Conservation (phyloP, 192 early-diverging fungal genomes). For the Coemansia sp. region DNA sequence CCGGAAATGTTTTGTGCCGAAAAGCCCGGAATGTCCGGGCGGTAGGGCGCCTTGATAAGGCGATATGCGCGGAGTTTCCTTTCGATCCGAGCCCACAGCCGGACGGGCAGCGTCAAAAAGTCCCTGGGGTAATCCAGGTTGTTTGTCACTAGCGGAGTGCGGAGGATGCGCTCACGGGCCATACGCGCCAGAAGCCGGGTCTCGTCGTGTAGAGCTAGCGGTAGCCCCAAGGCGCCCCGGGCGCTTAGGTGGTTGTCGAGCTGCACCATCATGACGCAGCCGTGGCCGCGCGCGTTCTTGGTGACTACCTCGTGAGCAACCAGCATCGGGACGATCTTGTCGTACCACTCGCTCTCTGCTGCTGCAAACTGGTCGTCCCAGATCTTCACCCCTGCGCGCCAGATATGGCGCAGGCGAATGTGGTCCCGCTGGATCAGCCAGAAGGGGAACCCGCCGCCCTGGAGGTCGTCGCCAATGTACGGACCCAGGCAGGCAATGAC, state of each 20-base stretch:
- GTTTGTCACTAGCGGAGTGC: conserved; percentile 81
- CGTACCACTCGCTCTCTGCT: conserved; percentile 70
- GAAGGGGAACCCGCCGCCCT: conserved; percentile 66
- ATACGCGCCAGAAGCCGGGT: conserved; percentile 70
- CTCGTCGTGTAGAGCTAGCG: conserved; percentile 73
- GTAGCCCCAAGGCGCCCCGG: conserved; percentile 50
- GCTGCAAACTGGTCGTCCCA: conserved; percentile 66
- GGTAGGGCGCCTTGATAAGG: conserved; percentile 24
- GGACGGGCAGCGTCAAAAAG: conserved; percentile 20
- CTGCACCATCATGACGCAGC: conserved; percentile 74
- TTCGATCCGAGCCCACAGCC: conserved; percentile 14
- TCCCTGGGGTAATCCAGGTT: conserved; percentile 48
- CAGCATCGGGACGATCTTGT: conserved; percentile 68
- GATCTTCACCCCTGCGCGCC: conserved; percentile 56
- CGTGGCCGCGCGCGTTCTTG: conserved; percentile 42
- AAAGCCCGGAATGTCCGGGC: conserved; percentile 30
- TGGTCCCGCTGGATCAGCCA: conserved; percentile 74
- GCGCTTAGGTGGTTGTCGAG: conserved; percentile 78
- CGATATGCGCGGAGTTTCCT: conserved; percentile 24
- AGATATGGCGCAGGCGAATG: conserved; percentile 67
- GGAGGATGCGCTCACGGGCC: conserved; percentile 68
- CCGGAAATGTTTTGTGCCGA: conserved; percentile 15
- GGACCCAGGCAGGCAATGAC: conserved; percentile 80
- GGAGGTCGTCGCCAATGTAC: conserved; percentile 77
- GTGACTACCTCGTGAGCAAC: conserved; percentile 72